Evolutionary conservation across 352 stramenopile genomes (phyloP), one percentile per base, ranked within the genome.

Genomic region (Globisporangium sylvaticum): DNA sequence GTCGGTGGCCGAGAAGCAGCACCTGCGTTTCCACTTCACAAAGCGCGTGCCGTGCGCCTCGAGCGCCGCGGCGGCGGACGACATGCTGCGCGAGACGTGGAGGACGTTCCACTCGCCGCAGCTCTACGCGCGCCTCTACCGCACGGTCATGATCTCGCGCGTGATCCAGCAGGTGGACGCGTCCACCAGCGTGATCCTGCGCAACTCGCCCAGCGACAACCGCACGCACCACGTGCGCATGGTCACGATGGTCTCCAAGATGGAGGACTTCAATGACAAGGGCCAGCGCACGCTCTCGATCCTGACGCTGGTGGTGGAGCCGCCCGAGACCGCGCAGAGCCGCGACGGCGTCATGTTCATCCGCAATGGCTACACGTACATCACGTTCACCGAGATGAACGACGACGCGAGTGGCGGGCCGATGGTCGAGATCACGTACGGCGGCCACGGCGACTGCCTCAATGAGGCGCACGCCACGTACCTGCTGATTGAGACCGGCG

Each of bases 351-450:
- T 81, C n/a, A 52, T 75, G 22, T 81, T 80, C 62, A 69, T 84
- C 37, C 69, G 69, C 24, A 64, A 79, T 14, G 74, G 69, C 22
- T 81, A 71, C 66, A 84, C 77, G 27, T 84, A 83, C 58, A 78
- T 84, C 46, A 69, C 65, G n/a, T 80, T 84, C 58, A 62, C 53
- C 4, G 61, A 70, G 18, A 48, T 68, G 4, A 54, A 59, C 18
- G 48, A 61, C 18, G 22, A 50, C 9, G 29, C 44, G 2, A 64
- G 29, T 10, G 55, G 22, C 6, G 32, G 32, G 14, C 65, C 74
- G 4, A 78, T 78, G 72, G 67, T 84, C 12, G 72, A 84, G 50
- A 68, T 84, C 61, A 76, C 72, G 31, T 81, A 84, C 42, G 77
- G 77, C 3, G 74, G 74, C 3, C 68, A 77, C 18, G 68, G 69